A percentile compares a stretch with the other conserved stretches of the same genome.
These are phyloP conservation scores for Jaenimonas drosophilae DNA, from an alignment of 208 protist species.

Conservation along the genomic window DNA sequence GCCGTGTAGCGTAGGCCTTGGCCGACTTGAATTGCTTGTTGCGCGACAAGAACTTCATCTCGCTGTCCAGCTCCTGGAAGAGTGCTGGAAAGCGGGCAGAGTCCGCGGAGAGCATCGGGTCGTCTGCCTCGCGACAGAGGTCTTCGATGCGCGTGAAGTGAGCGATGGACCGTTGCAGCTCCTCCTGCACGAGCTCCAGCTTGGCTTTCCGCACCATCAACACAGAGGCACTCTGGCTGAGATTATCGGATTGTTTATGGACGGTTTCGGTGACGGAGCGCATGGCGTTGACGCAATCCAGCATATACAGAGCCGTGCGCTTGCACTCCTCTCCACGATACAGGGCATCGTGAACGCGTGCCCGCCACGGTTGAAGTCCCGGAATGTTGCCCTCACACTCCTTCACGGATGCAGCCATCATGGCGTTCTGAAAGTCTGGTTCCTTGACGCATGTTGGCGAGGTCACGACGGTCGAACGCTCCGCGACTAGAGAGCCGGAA, in stretches of 20 bases:
- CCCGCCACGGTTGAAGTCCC: constrained; percentile 29
- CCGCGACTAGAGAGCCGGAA: background rate
- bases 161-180: constrained; percentile 50
- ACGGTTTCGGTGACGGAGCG: constrained; percentile 53
- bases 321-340: constrained; percentile 37
- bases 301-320: constrained; percentile 24
- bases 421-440: background rate
- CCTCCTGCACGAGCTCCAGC: constrained; percentile 62
- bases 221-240: constrained; percentile 64
- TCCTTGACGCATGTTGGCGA: background rate
- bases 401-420: constrained; percentile 11
- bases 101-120: constrained; percentile 40
- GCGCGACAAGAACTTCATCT: constrained; percentile 63
- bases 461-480: background rate
- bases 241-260: constrained; percentile 61
- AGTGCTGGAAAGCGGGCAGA: constrained; percentile 55
- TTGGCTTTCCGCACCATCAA: constrained; percentile 64
- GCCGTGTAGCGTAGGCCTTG: constrained; percentile 51
- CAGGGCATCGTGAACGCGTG: constrained; percentile 21
- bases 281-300: constrained; percentile 41
- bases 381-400: constrained; percentile 37
- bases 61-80: constrained; percentile 65
- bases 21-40: constrained; percentile 68
- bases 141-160: constrained; percentile 79
- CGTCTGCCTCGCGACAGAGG: constrained; percentile 49